A percentile compares a stretch with the other conserved stretches of the same genome.
These are phyloP conservation scores for Fusarium albosuccineum DNA, from an alignment of 2,329 filamentous ascomycete genomes.

Conservation along the genomic window DNA sequence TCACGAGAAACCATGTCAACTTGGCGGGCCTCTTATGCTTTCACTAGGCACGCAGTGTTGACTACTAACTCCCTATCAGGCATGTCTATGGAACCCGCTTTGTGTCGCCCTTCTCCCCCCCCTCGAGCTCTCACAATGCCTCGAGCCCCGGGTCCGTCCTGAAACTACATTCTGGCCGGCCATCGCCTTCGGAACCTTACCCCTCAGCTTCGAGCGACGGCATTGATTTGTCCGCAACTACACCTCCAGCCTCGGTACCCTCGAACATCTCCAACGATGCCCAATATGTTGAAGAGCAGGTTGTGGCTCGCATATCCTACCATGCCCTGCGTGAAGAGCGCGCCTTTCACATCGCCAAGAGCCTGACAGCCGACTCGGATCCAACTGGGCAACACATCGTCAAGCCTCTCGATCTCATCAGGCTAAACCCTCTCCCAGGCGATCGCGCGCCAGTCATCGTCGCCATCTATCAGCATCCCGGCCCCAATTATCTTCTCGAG, in stretches of 20 bases:
- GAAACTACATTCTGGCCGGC: conserved; percentile 59
- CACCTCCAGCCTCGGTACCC: conserved; percentile 50
- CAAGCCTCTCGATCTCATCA: conserved; percentile 82
- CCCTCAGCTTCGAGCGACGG: conserved; percentile 51
- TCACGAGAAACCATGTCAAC: background rate
- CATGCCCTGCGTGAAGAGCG: conserved; percentile 88
- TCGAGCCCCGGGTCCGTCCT: conserved; percentile 59
- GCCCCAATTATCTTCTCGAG: conserved; percentile 77
- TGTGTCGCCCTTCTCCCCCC: conserved; percentile 63
- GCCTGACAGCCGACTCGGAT: conserved; percentile 77
- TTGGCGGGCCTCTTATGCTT: background rate
- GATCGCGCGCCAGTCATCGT: conserved; percentile 81
- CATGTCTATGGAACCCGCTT: conserved; percentile 75
- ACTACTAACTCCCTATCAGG: conserved; percentile 55
- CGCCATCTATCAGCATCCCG: conserved; percentile 84
- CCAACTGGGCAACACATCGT: conserved; percentile 81
- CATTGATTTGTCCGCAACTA: conserved; percentile 57
- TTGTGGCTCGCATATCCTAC: conserved; percentile 85
- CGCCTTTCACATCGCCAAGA: conserved; percentile 85
- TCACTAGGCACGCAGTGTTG: background rate
- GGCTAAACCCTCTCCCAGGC: conserved; percentile 75
- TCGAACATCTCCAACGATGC: conserved; percentile 58
- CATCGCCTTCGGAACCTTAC: conserved; percentile 58
- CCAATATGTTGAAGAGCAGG: conserved; percentile 71
- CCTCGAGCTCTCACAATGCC: conserved; percentile 60